Percentiles rank a stretch among this genome's conserved stretches.
Conservation (phyloP, 2,329 filamentous ascomycete genomes). For the Curvularia lunata region DNA sequence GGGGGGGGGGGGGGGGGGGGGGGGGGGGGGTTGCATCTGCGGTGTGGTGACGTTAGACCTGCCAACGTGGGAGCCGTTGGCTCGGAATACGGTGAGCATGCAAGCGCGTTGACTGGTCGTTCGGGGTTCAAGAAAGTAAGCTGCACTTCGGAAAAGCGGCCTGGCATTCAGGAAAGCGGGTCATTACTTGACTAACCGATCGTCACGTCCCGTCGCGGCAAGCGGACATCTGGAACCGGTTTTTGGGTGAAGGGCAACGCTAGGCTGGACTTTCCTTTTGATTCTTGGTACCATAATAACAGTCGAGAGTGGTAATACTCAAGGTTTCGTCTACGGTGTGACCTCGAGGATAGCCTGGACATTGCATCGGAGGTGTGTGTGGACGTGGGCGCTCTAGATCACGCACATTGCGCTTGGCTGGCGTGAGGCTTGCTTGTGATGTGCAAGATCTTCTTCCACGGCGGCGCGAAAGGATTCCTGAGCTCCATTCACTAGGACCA, state of each 20-base stretch:
- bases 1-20: background rate
- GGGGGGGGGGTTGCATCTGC: conserved; percentile 12
- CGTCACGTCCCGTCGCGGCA: conserved; percentile 35
- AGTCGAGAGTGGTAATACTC: conserved; percentile 4
- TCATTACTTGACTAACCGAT: conserved; percentile 24
- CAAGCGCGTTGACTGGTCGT: conserved; percentile 13
- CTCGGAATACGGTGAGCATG: conserved; percentile 19
- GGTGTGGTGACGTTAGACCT: conserved; percentile 18
- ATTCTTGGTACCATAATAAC: background rate
- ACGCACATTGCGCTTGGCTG: conserved; percentile 22
- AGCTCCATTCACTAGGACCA: conserved; percentile 25
- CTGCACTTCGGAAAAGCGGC: conserved; percentile 24
- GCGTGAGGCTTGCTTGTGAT: conserved; percentile 32
- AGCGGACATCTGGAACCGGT: conserved; percentile 36
- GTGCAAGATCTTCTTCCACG: conserved; percentile 21
- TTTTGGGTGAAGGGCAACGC: conserved; percentile 25
- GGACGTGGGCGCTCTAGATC: conserved; percentile 15
- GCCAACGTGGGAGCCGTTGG: conserved; percentile 16
- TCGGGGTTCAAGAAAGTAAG: conserved; percentile 15
- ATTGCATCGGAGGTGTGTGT: conserved; percentile 1
- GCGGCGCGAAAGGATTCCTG: conserved; percentile 14
- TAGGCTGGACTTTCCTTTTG: conserved; percentile 10
- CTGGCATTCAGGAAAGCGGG: conserved; percentile 13
- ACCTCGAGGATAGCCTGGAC: conserved; percentile 20
- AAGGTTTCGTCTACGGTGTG: conserved; percentile 16